phyloP scores from a whole-genome alignment of 345 rosid genomes.

The Eucalyptus caleyi region DNA sequence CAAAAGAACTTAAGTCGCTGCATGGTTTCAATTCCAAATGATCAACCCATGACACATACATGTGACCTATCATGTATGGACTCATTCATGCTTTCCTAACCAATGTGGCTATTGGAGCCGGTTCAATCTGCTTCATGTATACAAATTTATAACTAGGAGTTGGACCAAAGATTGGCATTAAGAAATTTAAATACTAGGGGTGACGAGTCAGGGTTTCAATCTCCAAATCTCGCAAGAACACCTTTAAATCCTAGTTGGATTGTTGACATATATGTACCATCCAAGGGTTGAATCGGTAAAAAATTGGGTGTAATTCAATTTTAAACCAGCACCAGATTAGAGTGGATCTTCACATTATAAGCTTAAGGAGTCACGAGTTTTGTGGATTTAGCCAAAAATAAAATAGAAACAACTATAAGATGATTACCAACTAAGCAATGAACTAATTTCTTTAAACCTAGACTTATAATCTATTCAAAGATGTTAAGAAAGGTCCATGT shows the following conservation, averaged over 20 bases:
- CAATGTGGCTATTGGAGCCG: no score
- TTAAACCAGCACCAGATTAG: not conserved
- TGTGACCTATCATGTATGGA: no score
- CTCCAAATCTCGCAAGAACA: not conserved
- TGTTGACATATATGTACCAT: not conserved
- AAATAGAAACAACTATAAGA: not conserved
- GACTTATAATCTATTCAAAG: not conserved
- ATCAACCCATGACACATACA: no score
- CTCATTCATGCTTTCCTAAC: no score
- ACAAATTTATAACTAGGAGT: not conserved
- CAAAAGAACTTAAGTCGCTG: no score
- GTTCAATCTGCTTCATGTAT: not conserved
- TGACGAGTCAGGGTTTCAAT: not conserved
- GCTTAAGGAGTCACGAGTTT: not conserved
- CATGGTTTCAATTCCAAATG: no score
- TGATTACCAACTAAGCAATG: not conserved
- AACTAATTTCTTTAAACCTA: not conserved
- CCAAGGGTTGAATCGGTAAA: not conserved
- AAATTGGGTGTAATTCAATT: not conserved
- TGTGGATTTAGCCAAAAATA: not conserved
- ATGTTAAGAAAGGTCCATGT: slow-evolving; percentile 3
- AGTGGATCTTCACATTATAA: not conserved
- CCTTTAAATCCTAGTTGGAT: not conserved
- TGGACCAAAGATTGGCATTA: not conserved
- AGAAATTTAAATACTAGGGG: not conserved